These are phyloP conservation scores for Simplicillium sp. DNA, from an alignment of 2,329 filamentous ascomycete genomes.

Conservation along the genomic window DNA sequence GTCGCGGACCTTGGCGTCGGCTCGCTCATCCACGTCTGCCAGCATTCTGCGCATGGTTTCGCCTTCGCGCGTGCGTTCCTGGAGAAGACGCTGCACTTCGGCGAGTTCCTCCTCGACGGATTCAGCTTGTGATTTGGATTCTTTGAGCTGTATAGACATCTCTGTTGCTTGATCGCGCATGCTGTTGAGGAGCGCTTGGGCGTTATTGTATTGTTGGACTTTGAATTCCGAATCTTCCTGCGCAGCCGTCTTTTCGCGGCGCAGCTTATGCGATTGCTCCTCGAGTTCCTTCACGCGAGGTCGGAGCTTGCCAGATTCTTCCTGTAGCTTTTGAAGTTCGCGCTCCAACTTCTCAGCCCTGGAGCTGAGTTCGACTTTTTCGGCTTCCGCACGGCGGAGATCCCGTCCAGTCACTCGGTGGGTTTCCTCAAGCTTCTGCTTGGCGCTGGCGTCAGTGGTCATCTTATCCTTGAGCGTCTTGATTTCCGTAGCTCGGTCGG, in stretches of 20 bases:
- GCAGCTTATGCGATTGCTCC: constrained; percentile 59
- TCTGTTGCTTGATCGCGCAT: constrained; percentile 92
- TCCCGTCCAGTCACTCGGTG: constrained; percentile 67
- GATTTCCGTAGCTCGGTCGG: constrained; percentile 70
- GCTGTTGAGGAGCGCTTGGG: constrained; percentile 76
- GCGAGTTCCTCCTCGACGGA: constrained; percentile 85
- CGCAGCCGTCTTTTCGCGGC: constrained; percentile 55
- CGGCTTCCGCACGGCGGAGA: constrained; percentile 65
- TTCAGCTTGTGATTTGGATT: constrained; percentile 72
- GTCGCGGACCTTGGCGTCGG: constrained; percentile 74
- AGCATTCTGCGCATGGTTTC: constrained; percentile 91
- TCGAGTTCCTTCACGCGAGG: constrained; percentile 59
- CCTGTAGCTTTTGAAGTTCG: constrained; percentile 63
- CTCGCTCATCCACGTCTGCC: constrained; percentile 73
- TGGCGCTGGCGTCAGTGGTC: constrained; percentile 60
- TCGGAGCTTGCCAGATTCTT: constrained; percentile 61
- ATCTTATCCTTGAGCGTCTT: constrained; percentile 71
- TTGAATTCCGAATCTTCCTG: constrained; percentile 79
- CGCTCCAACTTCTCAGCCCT: constrained; percentile 60
- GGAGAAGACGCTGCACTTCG: constrained; percentile 77
- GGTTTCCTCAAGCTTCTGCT: constrained; percentile 69
- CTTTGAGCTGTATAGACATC: constrained; percentile 83
- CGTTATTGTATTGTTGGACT: constrained; percentile 73
- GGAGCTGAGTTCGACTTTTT: constrained; percentile 69
- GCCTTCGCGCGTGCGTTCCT: constrained; percentile 80